Base-by-base conservation (phyloP, 805 yeast species). In the Kazachstania psychrophila region DNA sequence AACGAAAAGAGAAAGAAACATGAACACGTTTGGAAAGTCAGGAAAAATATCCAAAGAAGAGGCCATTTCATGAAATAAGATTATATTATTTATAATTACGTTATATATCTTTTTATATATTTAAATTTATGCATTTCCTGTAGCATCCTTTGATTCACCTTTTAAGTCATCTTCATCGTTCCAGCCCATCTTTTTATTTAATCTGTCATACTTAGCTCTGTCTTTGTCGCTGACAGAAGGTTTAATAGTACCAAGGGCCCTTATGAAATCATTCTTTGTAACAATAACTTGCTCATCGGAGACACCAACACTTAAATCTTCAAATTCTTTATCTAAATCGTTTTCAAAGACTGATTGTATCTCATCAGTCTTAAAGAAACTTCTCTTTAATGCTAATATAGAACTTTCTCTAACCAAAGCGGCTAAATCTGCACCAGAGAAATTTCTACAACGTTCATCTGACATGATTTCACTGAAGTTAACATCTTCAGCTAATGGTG, bases 361-460 rank as follows among this genome's bases (percentile, higher is more conserved):
- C 42, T 66, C 64, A 30, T 72, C 74, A 5, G 59, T 58, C 9
- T 61, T 60, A 58, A 81, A 82, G 45, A 82, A 79, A 48, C 72
- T 77, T 57, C 77, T 75, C 56, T 86, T 82, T 57, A 88, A 68
- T 1, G 96, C 94, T 35, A 74, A 63, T 5, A 87, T 92, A 47
- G 95, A 87, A n/a, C 97, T 94, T 54, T 92, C 97, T 51, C 96
- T 71, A 2, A 84, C 89, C 39, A 92, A 63, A 3, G 96, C 86
- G 1, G 94, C 86, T 39, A 92, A 68, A 67, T 92, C 98, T 0
- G 98, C 98, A 55, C 98, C 98, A 3, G 94, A 82, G 56, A 85
- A 92, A 62, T 86, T 89, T 43, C 84, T 69, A 62, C 95, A 82
- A 48, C 88, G 72, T 43, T 73, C 79, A 58, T 86, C 94, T 26